Evolutionary conservation across 1,284 basidiomycete species (phyloP), one percentile per base, ranked within the genome.

Genomic region (Polyporus tsugae): DNA sequence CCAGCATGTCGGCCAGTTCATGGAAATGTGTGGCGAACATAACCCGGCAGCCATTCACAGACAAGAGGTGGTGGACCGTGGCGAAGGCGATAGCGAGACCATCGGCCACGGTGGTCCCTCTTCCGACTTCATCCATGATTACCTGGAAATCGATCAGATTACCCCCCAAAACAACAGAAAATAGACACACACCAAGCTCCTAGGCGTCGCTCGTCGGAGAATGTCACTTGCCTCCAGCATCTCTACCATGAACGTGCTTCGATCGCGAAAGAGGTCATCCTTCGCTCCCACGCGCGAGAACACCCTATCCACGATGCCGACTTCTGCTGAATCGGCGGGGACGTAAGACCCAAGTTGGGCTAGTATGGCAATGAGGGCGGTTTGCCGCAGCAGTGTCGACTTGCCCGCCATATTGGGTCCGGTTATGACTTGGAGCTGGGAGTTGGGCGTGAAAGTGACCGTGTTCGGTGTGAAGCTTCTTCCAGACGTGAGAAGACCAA

Each of bases 1-100:
- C 90, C 22, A 97, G 83, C 87, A 99, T 91, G 72, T 95, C 91
- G 1, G 92, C 92, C 13, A 99, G 82, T 76, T 98, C 96, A 78
- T 99, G 96, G 76, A 98, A 98, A 80, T 99, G 97, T 13, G 97
- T 99, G 2, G 98, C 97, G 77, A 99, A 99, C 35, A 99, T 82
- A 1, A 94, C 88, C 29, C 96, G 88, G 77, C 94, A 96, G 63
- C 84, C 82, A 75, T 95, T 96, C n/a, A 87, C 81, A 19, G 84
- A 81, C 55, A 93, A 82, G 17, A 99, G 86, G 76, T 97, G 91
- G 76, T 96, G 89, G 15, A 98, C 84, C 1, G 96, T 91, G 0
- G 95, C 94, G 78, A 95, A 99, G 0, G 97, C 96, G 59, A 99
- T 95, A 0, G 96, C 93, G 19, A 99, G 81, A 4, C 98, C 97